Evolutionary conservation across 2,329 filamentous ascomycete species (phyloP), one percentile per base, ranked within the genome.

Genomic region (Pseudocercospora musae): DNA sequence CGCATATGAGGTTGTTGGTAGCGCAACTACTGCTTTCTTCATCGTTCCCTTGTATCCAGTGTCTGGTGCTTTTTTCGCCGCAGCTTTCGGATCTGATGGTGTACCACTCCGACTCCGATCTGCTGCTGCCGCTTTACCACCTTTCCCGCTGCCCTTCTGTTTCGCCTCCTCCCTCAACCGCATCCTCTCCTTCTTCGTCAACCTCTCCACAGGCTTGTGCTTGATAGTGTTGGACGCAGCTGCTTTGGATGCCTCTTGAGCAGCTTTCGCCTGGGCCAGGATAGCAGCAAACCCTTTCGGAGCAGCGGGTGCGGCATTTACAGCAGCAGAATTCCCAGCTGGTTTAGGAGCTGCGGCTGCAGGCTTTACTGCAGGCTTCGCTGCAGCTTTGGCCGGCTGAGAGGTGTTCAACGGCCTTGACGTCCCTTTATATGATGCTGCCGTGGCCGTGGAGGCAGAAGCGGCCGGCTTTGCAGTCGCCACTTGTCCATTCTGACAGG

Each of bases 211-310:
- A 20, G 87, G 82, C 73, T 91, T 91, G 75, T 92, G 89, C 72
- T 91, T 89, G 68, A 92, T 90, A 69, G 86, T 87, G 59, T 88
- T 89, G 23, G 89, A 81, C 59, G 75, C 68, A 84, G 83, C n/a
- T 80, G 83, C 78, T 85, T 84, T 44, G 78, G 80, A 42, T 79
- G 78, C 78, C 66, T 79, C 80, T 70, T 90, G 85, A 11, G 85
- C 87, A 64, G 85, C 85, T 71, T 89, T 87, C 31, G 86, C 90
- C 68, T 88, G 84, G 59, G 88, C 88, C 77, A 93, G 82, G 63
- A 92, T 89, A 70, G 92, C 89, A 40, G 87, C 85, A 73, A 87
- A 93, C 1, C 89, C 87, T 71, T 89, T 90, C 75, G 91, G 87
- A 1, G 83, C 77, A 2, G 65, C 64, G 25, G 78, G 74, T 54